These are phyloP conservation scores for Backusella liffmaniae DNA, from an alignment of 192 early-diverging fungal species.

Conservation along the genomic window DNA sequence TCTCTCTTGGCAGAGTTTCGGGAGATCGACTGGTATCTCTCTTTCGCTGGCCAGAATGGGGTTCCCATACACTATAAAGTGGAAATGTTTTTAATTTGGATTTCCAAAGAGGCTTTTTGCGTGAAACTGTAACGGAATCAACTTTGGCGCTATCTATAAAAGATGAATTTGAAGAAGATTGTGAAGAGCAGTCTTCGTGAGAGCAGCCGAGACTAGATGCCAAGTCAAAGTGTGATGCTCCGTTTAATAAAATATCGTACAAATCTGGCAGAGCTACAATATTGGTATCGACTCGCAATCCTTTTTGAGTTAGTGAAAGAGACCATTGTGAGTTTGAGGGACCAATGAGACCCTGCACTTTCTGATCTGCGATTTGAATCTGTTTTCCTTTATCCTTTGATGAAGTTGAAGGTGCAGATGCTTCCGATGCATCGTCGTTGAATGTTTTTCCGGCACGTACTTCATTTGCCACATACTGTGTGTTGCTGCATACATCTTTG, in stretches of 20 bases:
- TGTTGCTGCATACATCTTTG: conserved; percentile 15
- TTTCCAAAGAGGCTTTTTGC: conserved; percentile 4
- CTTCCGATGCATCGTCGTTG: conserved; percentile 1
- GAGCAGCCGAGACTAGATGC: neutral
- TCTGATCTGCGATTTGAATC: neutral
- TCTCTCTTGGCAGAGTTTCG: neutral
- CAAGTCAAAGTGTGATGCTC: conserved; percentile 17
- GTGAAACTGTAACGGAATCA: neutral
- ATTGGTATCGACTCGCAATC: conserved; percentile 29
- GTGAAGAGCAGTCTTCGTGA: neutral
- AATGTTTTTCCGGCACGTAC: neutral
- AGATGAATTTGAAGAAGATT: neutral
- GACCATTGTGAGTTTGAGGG: conserved; percentile 13
- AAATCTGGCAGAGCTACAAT: conserved; percentile 30
- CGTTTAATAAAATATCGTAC: conserved; percentile 27
- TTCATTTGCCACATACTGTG: conserved; percentile 23
- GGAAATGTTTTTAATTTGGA: conserved; percentile 16
- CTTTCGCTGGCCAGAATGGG: neutral
- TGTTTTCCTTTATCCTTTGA: neutral
- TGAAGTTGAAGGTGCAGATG: neutral
- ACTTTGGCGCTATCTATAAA: neutral
- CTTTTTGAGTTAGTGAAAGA: conserved; percentile 24
- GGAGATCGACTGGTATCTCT: conserved; percentile 7
- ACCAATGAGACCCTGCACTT: neutral
- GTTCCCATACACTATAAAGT: conserved; percentile 38